Base-by-base conservation (phyloP, 2,329 filamentous ascomycete species). In the Monosporascus sp. region DNA sequence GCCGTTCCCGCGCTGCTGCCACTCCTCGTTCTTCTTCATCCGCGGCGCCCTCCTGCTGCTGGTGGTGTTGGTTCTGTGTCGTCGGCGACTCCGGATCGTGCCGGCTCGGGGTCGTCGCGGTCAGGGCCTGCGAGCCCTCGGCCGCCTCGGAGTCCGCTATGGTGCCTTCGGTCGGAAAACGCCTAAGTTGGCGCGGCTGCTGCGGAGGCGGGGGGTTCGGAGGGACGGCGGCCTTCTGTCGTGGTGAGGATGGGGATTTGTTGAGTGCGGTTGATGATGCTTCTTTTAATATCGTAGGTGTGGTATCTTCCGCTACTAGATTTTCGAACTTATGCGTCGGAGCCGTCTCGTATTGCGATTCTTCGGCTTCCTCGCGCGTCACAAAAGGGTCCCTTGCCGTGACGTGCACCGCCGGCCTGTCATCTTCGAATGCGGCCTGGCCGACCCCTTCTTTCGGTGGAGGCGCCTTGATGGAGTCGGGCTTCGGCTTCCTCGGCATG, bases 141-240 rank as follows among this genome's bases (percentile, higher is more conserved):
- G 61, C 64, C 7, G 56, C 71, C 48, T 77, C 73, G 2, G 77
- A 80, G 58, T 74, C 73, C n/a, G 69, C 71, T 14, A 76, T 63
- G 53, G 75, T 72, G 56, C 70, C 65, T 49, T 57, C 65, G 2
- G 62, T 73, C 2, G 65, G 61, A 20, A 72, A 66, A 7, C 73
- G 65, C 46, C 62, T 63, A 1, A 73, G 52, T 41, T 68, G 65
- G 20, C 64, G 57, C 17, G 60, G 49, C 2, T 49, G 27, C 11
- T 58, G 24, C 5, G 51, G 20, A 16, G 43, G 20, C 22, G 43
- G 43, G 27, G 27, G 27, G 27, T 5, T 19, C 6, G 20, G 7
- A 7, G 41, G n/a, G 19, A 8, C 41, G 41, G 41, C 19, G 14
- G 41, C 41, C 7, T 19, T 24, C 49, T 7, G 60, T 59, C 50